Conservation (phyloP, 148 eudicot species). For the Camellia granthamiana region DNA sequence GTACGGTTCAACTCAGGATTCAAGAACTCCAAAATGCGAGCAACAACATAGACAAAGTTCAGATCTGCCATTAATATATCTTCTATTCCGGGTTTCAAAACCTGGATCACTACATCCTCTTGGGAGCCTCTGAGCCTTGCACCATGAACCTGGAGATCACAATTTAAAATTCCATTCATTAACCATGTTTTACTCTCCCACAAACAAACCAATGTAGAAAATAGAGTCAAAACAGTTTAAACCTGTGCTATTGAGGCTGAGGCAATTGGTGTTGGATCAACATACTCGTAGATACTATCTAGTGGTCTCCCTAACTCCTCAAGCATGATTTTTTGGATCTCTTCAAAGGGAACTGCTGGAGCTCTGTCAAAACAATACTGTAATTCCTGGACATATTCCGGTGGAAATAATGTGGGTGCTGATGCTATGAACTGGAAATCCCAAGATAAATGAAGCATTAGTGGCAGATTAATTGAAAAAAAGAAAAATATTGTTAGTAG, state of each 20-base stretch:
- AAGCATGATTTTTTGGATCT: conserved; percentile 67
- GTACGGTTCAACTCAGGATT: conserved; percentile 89
- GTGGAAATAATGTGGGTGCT: conserved; percentile 92
- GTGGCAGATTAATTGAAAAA: background rate
- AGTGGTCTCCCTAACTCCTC: conserved; percentile 82
- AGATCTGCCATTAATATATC: conserved; percentile 91
- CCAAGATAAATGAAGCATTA: conserved; percentile 20
- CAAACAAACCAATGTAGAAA: background rate
- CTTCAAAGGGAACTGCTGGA: conserved; percentile 79
- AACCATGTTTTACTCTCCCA: conserved; percentile 6
- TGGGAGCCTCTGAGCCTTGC: conserved; percentile 82
- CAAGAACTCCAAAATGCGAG: conserved; percentile 87
- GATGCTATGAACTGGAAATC: conserved; percentile 82
- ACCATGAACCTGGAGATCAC: conserved; percentile 74
- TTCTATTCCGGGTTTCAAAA: conserved; percentile 96
- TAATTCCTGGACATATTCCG: conserved; percentile 90
- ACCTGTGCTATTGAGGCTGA: conserved; percentile 99
- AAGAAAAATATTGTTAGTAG: background rate
- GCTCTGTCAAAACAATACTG: conserved; percentile 95
- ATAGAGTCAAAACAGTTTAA: conserved; percentile 11
- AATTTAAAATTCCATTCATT: conserved; percentile 15
- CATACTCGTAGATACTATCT: conserved; percentile 81
- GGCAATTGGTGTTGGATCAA: conserved; percentile 94
- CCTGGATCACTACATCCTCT: conserved; percentile 93
- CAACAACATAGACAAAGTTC: conserved; percentile 88